phyloP scores from a whole-genome alignment of 2,329 filamentous ascomycete genomes.

The Colletotrichum kahawae region DNA sequence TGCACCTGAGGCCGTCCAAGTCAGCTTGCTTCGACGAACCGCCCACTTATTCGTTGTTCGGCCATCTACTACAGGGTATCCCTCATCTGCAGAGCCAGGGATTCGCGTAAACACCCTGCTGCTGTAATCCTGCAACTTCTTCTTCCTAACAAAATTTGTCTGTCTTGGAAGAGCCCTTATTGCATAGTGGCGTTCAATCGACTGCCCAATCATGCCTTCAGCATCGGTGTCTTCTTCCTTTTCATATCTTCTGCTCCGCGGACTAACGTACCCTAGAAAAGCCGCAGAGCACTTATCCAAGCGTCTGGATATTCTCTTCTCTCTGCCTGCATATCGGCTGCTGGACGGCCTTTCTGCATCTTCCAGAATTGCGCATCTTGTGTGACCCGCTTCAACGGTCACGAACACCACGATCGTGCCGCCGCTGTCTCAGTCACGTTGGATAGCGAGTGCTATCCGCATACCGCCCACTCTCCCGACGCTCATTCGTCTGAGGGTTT shows the following conservation, averaged over 20 bases:
- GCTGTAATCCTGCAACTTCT: neutral
- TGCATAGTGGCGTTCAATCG: constrained; percentile 9
- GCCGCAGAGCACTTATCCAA: neutral
- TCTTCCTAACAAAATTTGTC: neutral
- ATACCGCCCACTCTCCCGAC: neutral
- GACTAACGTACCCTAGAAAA: neutral
- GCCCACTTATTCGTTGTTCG: neutral
- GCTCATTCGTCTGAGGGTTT: neutral
- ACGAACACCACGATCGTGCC: neutral
- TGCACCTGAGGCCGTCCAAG: neutral
- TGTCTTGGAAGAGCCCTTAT: constrained; percentile 9
- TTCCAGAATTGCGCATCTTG: neutral
- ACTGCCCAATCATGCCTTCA: neutral
- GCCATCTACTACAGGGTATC: neutral
- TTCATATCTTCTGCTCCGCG: neutral
- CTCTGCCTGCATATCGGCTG: neutral
- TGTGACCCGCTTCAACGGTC: neutral
- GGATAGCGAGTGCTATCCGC: neutral
- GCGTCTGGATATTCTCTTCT: neutral
- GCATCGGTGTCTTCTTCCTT: neutral
- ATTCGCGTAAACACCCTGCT: neutral
- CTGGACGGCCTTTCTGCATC: neutral
- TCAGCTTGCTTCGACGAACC: constrained; percentile 6
- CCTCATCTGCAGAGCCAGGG: neutral
- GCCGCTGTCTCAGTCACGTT: neutral